Percentiles rank a stretch among this genome's conserved stretches.
Conservation (phyloP, 148 eudicot species). For the Tetragonia tetragonoides region DNA sequence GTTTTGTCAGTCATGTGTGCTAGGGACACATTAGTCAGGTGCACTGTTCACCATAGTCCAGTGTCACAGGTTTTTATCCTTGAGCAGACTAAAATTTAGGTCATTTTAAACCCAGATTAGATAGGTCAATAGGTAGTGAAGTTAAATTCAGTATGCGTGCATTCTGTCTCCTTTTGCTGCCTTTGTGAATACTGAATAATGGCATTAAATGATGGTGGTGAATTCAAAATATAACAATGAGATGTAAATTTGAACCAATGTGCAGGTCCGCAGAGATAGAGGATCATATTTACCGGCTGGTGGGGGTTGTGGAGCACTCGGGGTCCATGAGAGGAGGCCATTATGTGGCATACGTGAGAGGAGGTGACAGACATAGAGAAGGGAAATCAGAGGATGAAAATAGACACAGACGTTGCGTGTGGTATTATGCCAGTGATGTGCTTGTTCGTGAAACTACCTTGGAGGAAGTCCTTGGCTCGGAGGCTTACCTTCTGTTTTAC, state of each 20-base stretch:
- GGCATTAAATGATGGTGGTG: neutral
- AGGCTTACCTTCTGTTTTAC: conserved; percentile 86
- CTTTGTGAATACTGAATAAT: too few relatives aligned
- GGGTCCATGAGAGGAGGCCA: conserved; percentile 91
- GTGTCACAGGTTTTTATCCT: too few relatives aligned
- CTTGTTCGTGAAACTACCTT: conserved; percentile 56
- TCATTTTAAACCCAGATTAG: too few relatives aligned
- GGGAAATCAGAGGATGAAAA: conserved; percentile 31
- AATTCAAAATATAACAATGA: neutral
- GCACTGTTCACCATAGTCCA: too few relatives aligned
- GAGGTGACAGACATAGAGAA: conserved; percentile 29
- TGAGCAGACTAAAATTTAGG: too few relatives aligned
- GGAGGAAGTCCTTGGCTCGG: conserved; percentile 68
- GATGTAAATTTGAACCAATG: neutral
- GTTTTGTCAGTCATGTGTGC: too few relatives aligned
- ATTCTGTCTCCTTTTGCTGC: too few relatives aligned
- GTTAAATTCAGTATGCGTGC: too few relatives aligned
- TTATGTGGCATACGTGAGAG: conserved; percentile 81
- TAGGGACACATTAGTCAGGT: too few relatives aligned
- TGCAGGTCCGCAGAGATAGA: conserved; percentile 52
- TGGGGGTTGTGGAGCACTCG: conserved; percentile 84
- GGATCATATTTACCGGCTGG: conserved; percentile 46
- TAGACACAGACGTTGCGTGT: conserved; percentile 32
- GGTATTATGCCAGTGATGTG: conserved; percentile 84
- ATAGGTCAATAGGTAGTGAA: too few relatives aligned